These are phyloP conservation scores for Ceratocystis albifundus DNA, from an alignment of 2,329 filamentous ascomycete species.

Conservation along the genomic window DNA sequence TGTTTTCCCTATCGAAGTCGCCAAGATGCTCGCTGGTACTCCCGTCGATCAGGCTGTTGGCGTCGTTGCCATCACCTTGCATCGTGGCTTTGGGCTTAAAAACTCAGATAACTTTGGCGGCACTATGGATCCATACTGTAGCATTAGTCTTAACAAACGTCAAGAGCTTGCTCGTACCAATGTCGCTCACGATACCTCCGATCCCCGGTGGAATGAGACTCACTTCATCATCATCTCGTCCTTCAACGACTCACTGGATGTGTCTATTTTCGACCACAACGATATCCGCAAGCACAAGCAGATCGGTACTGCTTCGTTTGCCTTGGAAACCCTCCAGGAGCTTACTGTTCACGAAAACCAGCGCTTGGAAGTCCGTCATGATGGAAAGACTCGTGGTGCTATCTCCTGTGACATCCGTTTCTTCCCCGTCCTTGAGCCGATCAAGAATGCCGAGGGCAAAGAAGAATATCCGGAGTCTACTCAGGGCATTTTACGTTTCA, in stretches of 20 bases:
- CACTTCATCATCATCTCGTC: constrained; percentile 91
- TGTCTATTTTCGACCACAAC: constrained; percentile 85
- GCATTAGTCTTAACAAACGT: constrained; percentile 73
- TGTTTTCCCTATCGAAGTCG: constrained; percentile 95
- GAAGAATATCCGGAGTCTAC: constrained; percentile 72
- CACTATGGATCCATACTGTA: constrained; percentile 79
- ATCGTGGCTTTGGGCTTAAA: constrained; percentile 84
- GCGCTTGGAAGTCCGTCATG: constrained; percentile 69
- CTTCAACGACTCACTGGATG: constrained; percentile 73
- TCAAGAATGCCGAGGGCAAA: constrained; percentile 56
- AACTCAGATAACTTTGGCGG: constrained; percentile 90
- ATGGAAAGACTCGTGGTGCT: constrained; percentile 71
- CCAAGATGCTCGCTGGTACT: constrained; percentile 92
- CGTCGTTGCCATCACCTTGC: constrained; percentile 80
- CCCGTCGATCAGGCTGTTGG: constrained; percentile 93
- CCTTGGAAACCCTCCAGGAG: constrained; percentile 69
- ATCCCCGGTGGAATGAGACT: constrained; percentile 92
- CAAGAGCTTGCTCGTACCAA: constrained; percentile 79
- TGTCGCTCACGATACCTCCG: constrained; percentile 69
- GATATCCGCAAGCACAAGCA: constrained; percentile 95
- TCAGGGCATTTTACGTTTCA: constrained; percentile 88
- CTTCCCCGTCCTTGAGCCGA: constrained; percentile 64
- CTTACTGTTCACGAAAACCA: constrained; percentile 71
- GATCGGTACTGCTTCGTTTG: constrained; percentile 69
- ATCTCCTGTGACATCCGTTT: constrained; percentile 77